Evolutionary conservation across 352 stramenopile species (phyloP).

Genomic region (Pythium rishiriense): DNA sequence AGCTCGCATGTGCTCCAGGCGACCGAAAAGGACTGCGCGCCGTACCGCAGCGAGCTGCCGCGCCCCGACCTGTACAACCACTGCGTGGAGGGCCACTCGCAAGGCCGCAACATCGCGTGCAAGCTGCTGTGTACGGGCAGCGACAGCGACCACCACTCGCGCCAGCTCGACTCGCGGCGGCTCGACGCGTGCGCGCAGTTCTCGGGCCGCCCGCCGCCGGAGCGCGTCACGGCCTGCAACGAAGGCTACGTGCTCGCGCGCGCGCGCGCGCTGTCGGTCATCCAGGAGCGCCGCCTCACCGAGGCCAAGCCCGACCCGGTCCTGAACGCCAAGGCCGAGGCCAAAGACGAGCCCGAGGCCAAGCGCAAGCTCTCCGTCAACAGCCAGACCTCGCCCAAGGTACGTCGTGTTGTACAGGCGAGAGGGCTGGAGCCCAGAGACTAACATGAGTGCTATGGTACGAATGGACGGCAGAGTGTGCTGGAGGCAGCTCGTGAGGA

Average conservation of each 20-base stretch:
- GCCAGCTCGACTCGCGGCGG: slow-evolving; percentile 21
- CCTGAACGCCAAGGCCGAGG: too few relatives aligned
- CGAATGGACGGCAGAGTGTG: slow-evolving; percentile 13
- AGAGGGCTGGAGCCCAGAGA: not conserved
- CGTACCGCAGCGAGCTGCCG: slow-evolving; percentile 22
- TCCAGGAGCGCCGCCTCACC: not conserved
- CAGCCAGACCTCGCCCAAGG: slow-evolving; percentile 17
- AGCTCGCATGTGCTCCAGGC: slow-evolving; percentile 8
- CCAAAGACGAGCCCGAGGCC: slow-evolving; percentile 3
- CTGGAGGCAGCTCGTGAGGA: slow-evolving; percentile 27
- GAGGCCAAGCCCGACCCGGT: not conserved
- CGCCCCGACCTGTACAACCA: slow-evolving; percentile 32
- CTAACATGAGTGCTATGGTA: not conserved
- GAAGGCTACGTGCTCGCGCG: slow-evolving; percentile 24
- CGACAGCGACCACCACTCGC: not conserved
- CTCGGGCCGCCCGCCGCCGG: slow-evolving; percentile 13
- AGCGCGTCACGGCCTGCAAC: slow-evolving; percentile 22
- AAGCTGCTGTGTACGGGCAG: not conserved
- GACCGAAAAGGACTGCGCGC: slow-evolving; percentile 16
- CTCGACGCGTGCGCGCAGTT: slow-evolving; percentile 26
- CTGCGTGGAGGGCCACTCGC: slow-evolving; percentile 16
- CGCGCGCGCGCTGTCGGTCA: slow-evolving; percentile 1
- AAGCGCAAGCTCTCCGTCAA: slow-evolving; percentile 20
- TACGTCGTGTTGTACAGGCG: not conserved
- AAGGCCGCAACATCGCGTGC: slow-evolving; percentile 18